Percentiles rank a stretch among this genome's conserved stretches.
phyloP scores from a whole-genome alignment of 2,329 filamentous ascomycete species.

The Pyrenophora teres region DNA sequence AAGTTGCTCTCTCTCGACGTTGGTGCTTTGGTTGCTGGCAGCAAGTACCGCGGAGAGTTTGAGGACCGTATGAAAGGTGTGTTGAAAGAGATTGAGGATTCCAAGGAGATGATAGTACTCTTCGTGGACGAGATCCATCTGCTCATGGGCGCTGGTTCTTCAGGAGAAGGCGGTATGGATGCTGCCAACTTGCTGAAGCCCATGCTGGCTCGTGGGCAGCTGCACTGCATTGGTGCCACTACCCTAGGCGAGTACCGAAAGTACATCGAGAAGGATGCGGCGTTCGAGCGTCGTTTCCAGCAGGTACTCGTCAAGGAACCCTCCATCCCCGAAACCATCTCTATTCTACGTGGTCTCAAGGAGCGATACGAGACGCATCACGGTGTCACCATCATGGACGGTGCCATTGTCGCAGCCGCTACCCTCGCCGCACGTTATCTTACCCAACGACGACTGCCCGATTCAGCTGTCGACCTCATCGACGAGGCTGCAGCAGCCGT shows the following conservation, averaged over 20 bases:
- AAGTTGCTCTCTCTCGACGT: slow-evolving; percentile 94
- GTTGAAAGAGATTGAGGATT: slow-evolving; percentile 91
- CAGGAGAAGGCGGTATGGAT: slow-evolving; percentile 97
- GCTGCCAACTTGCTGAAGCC: slow-evolving; percentile 97
- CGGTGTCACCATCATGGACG: slow-evolving; percentile 94
- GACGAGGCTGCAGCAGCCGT: slow-evolving; percentile 98
- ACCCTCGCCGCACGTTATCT: slow-evolving; percentile 92
- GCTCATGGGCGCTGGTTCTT: slow-evolving; percentile 94
- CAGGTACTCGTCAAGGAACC: slow-evolving; percentile 98
- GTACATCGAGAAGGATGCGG: slow-evolving; percentile 98
- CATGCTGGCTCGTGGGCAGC: slow-evolving; percentile 93
- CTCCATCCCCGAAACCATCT: slow-evolving; percentile 84
- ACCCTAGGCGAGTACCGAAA: slow-evolving; percentile 96
- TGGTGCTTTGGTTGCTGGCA: slow-evolving; percentile 90
- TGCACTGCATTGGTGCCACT: slow-evolving; percentile 97
- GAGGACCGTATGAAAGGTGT: slow-evolving; percentile 99
- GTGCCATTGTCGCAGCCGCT: slow-evolving; percentile 88
- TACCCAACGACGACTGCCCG: slow-evolving; percentile 85
- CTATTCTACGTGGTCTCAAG: slow-evolving; percentile 96
- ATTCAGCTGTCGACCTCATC: slow-evolving; percentile 94
- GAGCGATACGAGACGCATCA: slow-evolving; percentile 98
- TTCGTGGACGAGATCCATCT: slow-evolving; percentile 99
- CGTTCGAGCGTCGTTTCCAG: slow-evolving; percentile 98
- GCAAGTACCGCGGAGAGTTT: slow-evolving; percentile 98
- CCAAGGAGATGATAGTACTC: slow-evolving; percentile 94